Evolutionary conservation across 441 rosid genomes (phyloP).

Genomic region (Macaranga tanarius): DNA sequence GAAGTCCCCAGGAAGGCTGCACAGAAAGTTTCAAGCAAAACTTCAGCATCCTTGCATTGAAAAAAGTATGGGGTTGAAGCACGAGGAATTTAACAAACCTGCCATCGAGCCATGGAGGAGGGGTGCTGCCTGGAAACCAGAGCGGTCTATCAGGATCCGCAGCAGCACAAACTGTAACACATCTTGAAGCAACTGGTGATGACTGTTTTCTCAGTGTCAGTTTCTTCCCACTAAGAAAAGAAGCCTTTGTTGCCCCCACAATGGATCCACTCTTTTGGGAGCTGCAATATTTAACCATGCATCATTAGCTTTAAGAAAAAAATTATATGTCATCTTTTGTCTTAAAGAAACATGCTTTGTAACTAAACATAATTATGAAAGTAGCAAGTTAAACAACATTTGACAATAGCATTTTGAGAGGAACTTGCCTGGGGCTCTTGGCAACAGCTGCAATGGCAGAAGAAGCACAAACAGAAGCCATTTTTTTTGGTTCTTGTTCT

Average conservation of each 20-base stretch:
- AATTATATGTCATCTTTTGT: no score
- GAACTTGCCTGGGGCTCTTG: conserved; percentile 53
- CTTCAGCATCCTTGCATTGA: neutral
- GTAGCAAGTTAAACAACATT: no score
- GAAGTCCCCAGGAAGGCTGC: conserved; percentile 94
- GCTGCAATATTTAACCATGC: conserved; percentile 33
- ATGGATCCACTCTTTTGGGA: conserved; percentile 51
- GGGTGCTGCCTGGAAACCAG: conserved; percentile 98
- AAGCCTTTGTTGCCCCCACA: conserved; percentile 48
- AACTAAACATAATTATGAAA: no score
- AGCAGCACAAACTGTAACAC: conserved; percentile 49
- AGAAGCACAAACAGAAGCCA: conserved; percentile 92
- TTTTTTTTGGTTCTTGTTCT: conserved; percentile 17
- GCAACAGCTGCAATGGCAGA: conserved; percentile 70
- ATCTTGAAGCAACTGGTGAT: conserved; percentile 34
- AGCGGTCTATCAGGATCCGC: conserved; percentile 86
- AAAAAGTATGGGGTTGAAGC: neutral
- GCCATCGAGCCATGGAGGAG: conserved; percentile 97
- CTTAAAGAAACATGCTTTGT: no score
- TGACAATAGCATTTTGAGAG: neutral
- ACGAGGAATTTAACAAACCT: conserved; percentile 33
- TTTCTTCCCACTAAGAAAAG: conserved; percentile 72
- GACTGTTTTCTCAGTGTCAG: conserved; percentile 44
- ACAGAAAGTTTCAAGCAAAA: neutral
- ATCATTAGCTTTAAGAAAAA: no score